Evolutionary conservation across 768 basidiomycete species (phyloP).

Genomic region (Inosperma sp.): DNA sequence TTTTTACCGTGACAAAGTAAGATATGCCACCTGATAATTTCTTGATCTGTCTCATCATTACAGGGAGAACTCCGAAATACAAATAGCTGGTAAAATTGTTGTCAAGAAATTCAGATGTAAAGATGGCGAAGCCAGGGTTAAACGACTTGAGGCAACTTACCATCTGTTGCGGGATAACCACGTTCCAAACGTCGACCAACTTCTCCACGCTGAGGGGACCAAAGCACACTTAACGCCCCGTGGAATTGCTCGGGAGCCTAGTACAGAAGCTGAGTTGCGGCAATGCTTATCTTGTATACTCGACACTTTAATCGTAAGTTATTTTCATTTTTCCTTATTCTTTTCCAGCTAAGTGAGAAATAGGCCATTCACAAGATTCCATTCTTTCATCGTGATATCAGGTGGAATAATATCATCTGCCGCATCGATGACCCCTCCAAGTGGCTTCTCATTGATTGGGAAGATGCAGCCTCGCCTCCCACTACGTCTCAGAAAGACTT

Average conservation of each 20-base stretch:
- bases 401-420: slow-evolving; percentile 20
- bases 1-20: slow-evolving; percentile 10
- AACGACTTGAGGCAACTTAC: not conserved
- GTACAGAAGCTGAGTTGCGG: no score
- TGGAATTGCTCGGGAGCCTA: slow-evolving; percentile 5
- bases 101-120: slow-evolving; percentile 4
- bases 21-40: not conserved
- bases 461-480: slow-evolving; percentile 21
- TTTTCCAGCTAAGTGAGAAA: not conserved
- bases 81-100: slow-evolving; percentile 2
- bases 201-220: no score
- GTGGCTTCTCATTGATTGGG: slow-evolving; percentile 30
- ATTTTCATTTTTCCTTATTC: not conserved
- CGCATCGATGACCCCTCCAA: slow-evolving; percentile 14
- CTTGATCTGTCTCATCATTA: slow-evolving; percentile 6
- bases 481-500: slow-evolving; percentile 19
- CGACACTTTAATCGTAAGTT: not conserved
- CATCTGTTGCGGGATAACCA: slow-evolving; percentile 3
- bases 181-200: slow-evolving; percentile 6
- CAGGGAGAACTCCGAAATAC: slow-evolving; percentile 1
- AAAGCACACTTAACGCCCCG: not conserved
- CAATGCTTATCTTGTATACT: slow-evolving; percentile 7
- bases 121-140: not conserved
- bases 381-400: slow-evolving; percentile 20
- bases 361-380: slow-evolving; percentile 9